Evolutionary conservation across 371 early-diverging fungal species (phyloP).

Genomic region (Polyrhizophydium stewartii): DNA sequence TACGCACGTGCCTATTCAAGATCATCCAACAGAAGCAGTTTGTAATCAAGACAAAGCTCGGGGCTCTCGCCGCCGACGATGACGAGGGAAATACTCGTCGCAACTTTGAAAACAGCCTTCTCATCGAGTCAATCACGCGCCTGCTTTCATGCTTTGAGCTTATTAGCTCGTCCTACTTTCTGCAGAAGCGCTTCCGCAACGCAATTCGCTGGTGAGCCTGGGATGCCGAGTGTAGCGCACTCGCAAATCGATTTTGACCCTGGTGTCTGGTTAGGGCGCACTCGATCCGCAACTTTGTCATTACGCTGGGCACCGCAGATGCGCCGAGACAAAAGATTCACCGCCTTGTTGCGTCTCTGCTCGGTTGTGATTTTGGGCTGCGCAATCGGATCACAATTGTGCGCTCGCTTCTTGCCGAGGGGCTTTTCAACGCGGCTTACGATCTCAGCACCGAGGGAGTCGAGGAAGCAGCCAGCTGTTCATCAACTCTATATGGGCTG

Average conservation of each 20-base stretch:
- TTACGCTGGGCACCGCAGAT: not conserved
- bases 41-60: not conserved
- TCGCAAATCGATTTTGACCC: not conserved
- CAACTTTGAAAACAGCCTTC: not conserved
- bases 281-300: not conserved
- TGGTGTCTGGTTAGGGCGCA: not conserved
- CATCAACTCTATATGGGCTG: not conserved
- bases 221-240: too few species aligned
- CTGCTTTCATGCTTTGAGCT: not conserved
- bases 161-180: not conserved
- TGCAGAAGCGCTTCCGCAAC: not conserved
- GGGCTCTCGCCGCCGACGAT: too few species aligned
- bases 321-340: not conserved
- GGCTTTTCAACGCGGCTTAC: not conserved
- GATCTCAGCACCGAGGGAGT: not conserved
- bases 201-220: not conserved
- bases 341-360: not conserved
- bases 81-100: not conserved
- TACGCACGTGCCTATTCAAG: not conserved
- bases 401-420: not conserved
- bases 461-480: not conserved
- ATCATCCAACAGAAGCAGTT: conserved; percentile 5
- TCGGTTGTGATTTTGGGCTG: not conserved
- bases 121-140: not conserved
- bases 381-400: not conserved